phyloP scores from a whole-genome alignment of 2,329 filamentous ascomycete species.

The Amesomyces nigricolor region DNA sequence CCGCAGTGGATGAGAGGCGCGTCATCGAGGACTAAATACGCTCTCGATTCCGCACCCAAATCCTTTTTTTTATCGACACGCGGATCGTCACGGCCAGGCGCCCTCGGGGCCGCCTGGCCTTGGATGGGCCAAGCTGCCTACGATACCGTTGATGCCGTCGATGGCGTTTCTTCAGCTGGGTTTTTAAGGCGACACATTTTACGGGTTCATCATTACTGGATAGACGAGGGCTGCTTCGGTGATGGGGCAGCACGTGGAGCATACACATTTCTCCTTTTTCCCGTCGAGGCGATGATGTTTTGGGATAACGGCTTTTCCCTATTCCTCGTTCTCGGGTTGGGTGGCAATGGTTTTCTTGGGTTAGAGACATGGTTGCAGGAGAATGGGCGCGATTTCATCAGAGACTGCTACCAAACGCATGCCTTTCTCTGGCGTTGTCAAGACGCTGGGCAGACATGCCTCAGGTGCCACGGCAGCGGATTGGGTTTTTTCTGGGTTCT shows the following conservation, averaged over 20 bases:
- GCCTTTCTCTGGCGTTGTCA: too few relatives aligned
- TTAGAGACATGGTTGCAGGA: neutral
- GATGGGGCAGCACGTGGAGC: slow-evolving; percentile 2
- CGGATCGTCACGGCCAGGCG: slow-evolving; percentile 1
- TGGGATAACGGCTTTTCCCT: neutral
- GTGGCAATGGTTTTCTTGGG: neutral
- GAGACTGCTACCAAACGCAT: neutral
- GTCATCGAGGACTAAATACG: neutral
- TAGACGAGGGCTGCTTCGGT: slow-evolving; percentile 8
- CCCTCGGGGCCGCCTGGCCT: neutral
- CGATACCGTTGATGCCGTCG: neutral
- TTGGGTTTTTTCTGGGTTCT: slow-evolving; percentile 1
- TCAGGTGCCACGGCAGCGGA: neutral
- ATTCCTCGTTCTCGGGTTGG: neutral
- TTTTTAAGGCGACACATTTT: neutral
- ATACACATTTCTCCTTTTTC: neutral
- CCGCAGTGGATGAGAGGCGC: neutral
- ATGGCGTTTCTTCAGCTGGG: slow-evolving; percentile 1
- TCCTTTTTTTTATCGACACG: neutral
- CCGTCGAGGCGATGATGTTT: neutral
- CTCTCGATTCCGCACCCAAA: neutral
- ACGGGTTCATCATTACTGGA: slow-evolving; percentile 5
- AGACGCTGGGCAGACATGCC: too few relatives aligned
- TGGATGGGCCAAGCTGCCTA: slow-evolving; percentile 8
- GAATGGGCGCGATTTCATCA: slow-evolving; percentile 1